A percentile compares a stretch with the other conserved stretches of the same genome.
These are phyloP conservation scores for Trypanosoma cruzi DNA, from an alignment of 208 protist genomes.

Conservation along the genomic window DNA sequence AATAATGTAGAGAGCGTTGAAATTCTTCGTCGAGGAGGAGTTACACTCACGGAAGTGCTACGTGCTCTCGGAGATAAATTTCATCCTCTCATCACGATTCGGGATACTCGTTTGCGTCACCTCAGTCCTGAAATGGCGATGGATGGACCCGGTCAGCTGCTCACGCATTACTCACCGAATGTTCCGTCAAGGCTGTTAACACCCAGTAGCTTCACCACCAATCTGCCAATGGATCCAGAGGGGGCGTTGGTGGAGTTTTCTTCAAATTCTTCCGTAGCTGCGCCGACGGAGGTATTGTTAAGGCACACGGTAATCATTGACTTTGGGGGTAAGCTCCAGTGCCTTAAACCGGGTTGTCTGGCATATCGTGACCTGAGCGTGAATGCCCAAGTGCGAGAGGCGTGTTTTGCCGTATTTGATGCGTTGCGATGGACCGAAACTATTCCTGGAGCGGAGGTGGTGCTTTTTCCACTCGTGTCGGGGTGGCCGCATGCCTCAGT, in stretches of 20 bases:
- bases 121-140: constrained; percentile 46
- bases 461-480: constrained; percentile 88
- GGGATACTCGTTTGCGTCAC: constrained; percentile 66
- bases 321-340: constrained; percentile 56
- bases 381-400: constrained; percentile 54
- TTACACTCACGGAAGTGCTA: constrained; percentile 73
- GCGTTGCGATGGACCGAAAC: constrained; percentile 84
- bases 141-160: constrained; percentile 91
- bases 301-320: constrained; percentile 68
- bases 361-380: constrained; percentile 74
- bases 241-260: constrained; percentile 19
- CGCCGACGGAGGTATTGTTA: constrained; percentile 23
- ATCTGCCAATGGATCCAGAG: constrained; percentile 5
- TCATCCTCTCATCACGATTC: constrained; percentile 44
- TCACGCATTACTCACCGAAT: constrained; percentile 91
- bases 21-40: constrained; percentile 80
- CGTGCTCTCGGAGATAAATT: constrained; percentile 41
- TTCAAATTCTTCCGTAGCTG: neutral
- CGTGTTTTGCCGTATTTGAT: constrained; percentile 82
- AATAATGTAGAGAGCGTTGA: constrained; percentile 53
- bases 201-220: constrained; percentile 43
- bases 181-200: constrained; percentile 77
- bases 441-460: constrained; percentile 50
- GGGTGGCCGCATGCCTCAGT: constrained; percentile 53
- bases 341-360: constrained; percentile 39